Percentiles rank a stretch among this genome's conserved stretches.
Conservation (phyloP, 371 early-diverging fungal species). For the Rhizopus delemar region DNA sequence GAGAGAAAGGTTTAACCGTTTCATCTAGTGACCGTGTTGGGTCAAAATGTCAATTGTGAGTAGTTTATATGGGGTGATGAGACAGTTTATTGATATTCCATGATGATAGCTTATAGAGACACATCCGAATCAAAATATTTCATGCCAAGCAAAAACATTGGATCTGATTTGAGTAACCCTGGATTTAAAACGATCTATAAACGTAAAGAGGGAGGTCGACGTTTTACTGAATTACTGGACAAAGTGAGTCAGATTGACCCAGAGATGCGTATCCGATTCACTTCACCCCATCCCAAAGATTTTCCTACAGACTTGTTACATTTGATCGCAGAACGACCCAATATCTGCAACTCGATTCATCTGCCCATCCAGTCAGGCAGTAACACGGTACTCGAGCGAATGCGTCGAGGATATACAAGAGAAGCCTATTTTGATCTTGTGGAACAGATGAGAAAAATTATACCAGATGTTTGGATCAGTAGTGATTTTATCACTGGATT, state of each 20-base stretch:
- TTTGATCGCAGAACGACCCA: slow-evolving; percentile 66
- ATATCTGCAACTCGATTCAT: slow-evolving; percentile 76
- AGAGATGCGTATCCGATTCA: slow-evolving; percentile 80
- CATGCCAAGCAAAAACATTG: slow-evolving; percentile 33
- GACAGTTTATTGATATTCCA: not conserved
- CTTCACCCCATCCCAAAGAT: slow-evolving; percentile 84
- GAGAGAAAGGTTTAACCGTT: not conserved
- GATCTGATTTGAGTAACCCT: slow-evolving; percentile 52
- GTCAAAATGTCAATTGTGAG: slow-evolving; percentile 79
- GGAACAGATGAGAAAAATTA: slow-evolving; percentile 59
- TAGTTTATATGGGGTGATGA: not conserved
- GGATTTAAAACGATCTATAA: slow-evolving; percentile 82
- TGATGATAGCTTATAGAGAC: slow-evolving; percentile 62
- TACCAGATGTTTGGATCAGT: slow-evolving; percentile 74
- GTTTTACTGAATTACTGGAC: slow-evolving; percentile 78
- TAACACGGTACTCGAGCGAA: slow-evolving; percentile 63
- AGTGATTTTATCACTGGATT: slow-evolving; percentile 81
- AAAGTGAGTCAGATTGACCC: slow-evolving; percentile 68
- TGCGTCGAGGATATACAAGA: slow-evolving; percentile 79
- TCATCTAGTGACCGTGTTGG: slow-evolving; percentile 65
- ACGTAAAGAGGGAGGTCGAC: slow-evolving; percentile 72
- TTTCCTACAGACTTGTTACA: slow-evolving; percentile 75
- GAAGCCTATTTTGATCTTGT: slow-evolving; percentile 77
- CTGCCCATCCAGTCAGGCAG: slow-evolving; percentile 79
- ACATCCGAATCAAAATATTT: slow-evolving; percentile 58